Percentiles rank a stretch among this genome's conserved stretches.
phyloP scores from a whole-genome alignment of 257 asterid genomes.

The Nicotiana paniculata region DNA sequence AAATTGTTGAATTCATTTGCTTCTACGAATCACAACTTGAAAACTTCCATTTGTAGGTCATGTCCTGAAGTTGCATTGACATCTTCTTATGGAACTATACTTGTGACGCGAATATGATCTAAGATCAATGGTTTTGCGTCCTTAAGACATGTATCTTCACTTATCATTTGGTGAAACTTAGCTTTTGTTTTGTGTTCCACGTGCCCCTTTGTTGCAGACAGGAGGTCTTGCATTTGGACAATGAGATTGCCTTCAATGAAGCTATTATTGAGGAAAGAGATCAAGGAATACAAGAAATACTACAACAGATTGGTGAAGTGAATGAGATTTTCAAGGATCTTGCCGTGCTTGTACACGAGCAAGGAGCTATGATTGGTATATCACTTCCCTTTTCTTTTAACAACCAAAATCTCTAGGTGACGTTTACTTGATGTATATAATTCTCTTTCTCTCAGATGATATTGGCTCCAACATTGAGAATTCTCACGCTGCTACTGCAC shows the following conservation, averaged over 20 bases:
- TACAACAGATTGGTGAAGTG: slow-evolving; percentile 93
- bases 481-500: slow-evolving; percentile 79
- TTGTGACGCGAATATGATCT: background rate
- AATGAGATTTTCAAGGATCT: slow-evolving; percentile 94
- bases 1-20: background rate
- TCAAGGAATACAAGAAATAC: slow-evolving; percentile 88
- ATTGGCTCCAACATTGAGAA: slow-evolving; percentile 77
- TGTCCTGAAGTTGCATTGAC: background rate
- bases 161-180: background rate
- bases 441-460: slow-evolving; percentile 42
- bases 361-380: slow-evolving; percentile 88
- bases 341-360: slow-evolving; percentile 83
- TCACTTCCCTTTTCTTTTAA: slow-evolving; percentile 4
- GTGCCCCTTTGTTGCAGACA: slow-evolving; percentile 51
- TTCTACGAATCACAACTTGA: background rate
- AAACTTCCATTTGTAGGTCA: background rate
- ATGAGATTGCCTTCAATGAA: slow-evolving; percentile 83
- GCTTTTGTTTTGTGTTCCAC: background rate
- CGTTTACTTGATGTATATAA: background rate
- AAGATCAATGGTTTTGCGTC: background rate
- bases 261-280: slow-evolving; percentile 95
- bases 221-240: slow-evolving; percentile 73
- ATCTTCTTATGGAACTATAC: background rate
- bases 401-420: background rate
- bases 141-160: background rate